Conservation (phyloP, 768 basidiomycete species). For the Auricularia heimuer region DNA sequence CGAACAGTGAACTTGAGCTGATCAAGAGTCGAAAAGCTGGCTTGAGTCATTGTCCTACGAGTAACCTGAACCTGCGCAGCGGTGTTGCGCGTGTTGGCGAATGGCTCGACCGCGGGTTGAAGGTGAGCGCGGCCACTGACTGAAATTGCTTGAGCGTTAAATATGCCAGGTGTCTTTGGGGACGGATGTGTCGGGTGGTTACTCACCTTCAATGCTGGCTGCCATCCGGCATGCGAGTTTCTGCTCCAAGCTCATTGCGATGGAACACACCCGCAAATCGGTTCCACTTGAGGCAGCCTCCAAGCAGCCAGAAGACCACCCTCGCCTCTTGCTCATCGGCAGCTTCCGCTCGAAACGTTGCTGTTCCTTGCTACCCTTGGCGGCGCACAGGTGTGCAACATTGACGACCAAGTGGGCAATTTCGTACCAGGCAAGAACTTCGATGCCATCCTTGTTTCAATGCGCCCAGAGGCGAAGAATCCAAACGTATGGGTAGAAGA, state of each 20-base stretch:
- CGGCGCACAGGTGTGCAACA: slow-evolving; percentile 73
- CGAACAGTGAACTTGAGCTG: slow-evolving; percentile 57
- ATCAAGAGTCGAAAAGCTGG: slow-evolving; percentile 59
- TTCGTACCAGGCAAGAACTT: slow-evolving; percentile 79
- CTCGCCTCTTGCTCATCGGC: slow-evolving; percentile 40
- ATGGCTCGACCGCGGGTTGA: slow-evolving; percentile 76
- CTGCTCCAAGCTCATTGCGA: slow-evolving; percentile 65
- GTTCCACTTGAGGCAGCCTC: background rate
- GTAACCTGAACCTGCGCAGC: slow-evolving; percentile 84
- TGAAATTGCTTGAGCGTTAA: too few species aligned
- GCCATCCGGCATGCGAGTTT: slow-evolving; percentile 67
- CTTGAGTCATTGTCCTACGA: slow-evolving; percentile 87
- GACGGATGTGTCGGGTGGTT: slow-evolving; percentile 87
- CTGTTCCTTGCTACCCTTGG: slow-evolving; percentile 88
- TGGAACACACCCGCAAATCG: slow-evolving; percentile 25
- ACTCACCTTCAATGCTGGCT: slow-evolving; percentile 67
- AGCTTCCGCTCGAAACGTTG: slow-evolving; percentile 63
- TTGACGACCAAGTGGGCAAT: slow-evolving; percentile 61
- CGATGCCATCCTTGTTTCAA: slow-evolving; percentile 72
- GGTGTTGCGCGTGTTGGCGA: slow-evolving; percentile 73
- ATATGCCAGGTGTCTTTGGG: slow-evolving; percentile 69
- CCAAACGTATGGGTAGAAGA: slow-evolving; percentile 46
- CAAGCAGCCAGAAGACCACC: background rate
- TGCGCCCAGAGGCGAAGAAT: slow-evolving; percentile 43
- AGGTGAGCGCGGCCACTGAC: slow-evolving; percentile 35